phyloP scores from a whole-genome alignment of 2,329 filamentous ascomycete genomes.

The Calonectria hongkongensis region DNA sequence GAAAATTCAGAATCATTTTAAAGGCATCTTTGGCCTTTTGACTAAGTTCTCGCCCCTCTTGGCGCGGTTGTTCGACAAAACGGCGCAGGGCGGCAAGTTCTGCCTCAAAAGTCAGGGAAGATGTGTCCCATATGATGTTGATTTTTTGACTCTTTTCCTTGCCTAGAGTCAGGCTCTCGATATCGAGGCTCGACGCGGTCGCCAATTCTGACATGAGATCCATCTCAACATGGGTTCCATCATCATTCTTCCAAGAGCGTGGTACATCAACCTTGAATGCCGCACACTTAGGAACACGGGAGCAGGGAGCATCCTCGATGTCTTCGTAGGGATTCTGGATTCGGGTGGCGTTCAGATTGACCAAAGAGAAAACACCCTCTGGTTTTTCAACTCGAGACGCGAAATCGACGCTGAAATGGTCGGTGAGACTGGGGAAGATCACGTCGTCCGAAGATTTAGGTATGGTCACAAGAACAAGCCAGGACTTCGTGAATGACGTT shows the following conservation, averaged over 20 bases:
- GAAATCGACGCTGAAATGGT: conserved; percentile 57
- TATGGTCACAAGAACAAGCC: conserved; percentile 57
- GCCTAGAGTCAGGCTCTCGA: conserved; percentile 43
- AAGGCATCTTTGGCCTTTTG: conserved; percentile 55
- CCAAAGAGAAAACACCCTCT: conserved; percentile 51
- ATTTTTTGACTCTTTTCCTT: conserved; percentile 47
- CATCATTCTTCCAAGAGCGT: conserved; percentile 53
- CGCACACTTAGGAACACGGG: conserved; percentile 50
- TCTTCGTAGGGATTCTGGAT: conserved; percentile 59
- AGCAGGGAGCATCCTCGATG: conserved; percentile 22
- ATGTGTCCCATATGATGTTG: conserved; percentile 54
- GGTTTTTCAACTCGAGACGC: conserved; percentile 45
- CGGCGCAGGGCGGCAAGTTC: conserved; percentile 57
- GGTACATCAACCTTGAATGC: conserved; percentile 60
- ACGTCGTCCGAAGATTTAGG: conserved; percentile 47
- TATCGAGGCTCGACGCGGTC: conserved; percentile 67
- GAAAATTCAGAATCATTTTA: conserved; percentile 58
- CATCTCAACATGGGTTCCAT: conserved; percentile 53
- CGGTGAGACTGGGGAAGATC: conserved; percentile 54
- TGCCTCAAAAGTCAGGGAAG: conserved; percentile 57
- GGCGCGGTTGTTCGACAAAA: conserved; percentile 50
- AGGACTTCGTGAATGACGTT: conserved; percentile 57
- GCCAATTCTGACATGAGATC: conserved; percentile 80
- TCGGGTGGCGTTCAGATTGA: conserved; percentile 51
- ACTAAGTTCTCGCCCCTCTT: conserved; percentile 44